These are phyloP conservation scores for Strobilomyces dryophilus DNA, from an alignment of 768 basidiomycete species.

Conservation along the genomic window DNA sequence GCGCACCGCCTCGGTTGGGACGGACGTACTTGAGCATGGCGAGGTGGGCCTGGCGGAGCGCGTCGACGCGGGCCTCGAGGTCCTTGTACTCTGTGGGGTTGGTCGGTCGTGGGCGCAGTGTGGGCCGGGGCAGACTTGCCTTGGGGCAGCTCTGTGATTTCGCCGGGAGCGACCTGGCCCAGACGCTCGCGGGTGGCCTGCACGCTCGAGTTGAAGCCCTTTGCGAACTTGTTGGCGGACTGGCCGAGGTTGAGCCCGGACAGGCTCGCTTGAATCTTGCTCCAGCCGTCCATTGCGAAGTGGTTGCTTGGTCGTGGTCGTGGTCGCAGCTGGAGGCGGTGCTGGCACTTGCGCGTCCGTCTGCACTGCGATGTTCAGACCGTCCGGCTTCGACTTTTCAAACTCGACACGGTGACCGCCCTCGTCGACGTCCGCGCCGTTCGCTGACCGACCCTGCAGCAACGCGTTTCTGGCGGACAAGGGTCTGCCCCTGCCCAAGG, in stretches of 20 bases:
- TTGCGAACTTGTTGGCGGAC: constrained; percentile 70
- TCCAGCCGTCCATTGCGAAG: constrained; percentile 51
- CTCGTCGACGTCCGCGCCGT: background rate
- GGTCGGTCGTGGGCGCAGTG: background rate
- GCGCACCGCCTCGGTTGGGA: background rate
- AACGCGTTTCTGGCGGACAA: constrained; percentile 70
- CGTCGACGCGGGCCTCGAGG: constrained; percentile 92
- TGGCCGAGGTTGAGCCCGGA: constrained; percentile 66
- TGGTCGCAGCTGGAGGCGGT: background rate
- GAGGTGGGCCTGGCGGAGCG: constrained; percentile 74
- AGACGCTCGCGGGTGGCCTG: constrained; percentile 86
- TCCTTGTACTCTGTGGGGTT: constrained; percentile 83
- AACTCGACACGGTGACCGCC: constrained; percentile 60
- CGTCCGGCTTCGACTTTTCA: constrained; percentile 73
- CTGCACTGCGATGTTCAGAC: constrained; percentile 38
- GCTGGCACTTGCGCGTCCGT: background rate
- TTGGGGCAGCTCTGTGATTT: constrained; percentile 92
- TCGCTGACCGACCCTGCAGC: constrained; percentile 33
- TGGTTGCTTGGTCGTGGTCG: constrained; percentile 2
- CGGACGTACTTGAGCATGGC: constrained; percentile 65
- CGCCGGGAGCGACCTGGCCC: constrained; percentile 86
- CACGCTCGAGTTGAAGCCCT: constrained; percentile 76
- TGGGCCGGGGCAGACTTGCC: constrained; percentile 38
- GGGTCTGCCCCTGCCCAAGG: constrained; percentile 73
- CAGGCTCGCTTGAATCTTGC: constrained; percentile 60